Conservation (phyloP, 352 stramenopile genomes). For the Phytopythium cucurbitacearum region DNA sequence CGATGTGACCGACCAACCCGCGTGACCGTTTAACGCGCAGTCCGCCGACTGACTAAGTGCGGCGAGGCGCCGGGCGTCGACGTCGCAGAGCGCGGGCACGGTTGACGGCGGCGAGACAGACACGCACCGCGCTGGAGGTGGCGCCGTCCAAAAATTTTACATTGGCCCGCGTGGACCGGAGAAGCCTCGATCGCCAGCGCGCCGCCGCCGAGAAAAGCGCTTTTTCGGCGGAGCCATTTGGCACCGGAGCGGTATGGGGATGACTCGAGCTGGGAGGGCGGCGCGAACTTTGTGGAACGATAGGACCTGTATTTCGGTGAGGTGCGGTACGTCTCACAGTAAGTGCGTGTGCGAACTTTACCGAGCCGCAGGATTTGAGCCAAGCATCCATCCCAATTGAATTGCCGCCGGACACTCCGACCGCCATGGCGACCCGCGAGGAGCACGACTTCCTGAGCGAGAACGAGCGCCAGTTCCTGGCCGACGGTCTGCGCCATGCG, state of each 20-base stretch:
- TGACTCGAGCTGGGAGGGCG: not conserved
- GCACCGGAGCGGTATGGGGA: not conserved
- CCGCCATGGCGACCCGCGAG: constrained; percentile 43
- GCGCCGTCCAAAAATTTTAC: too few species aligned
- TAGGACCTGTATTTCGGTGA: too few species aligned
- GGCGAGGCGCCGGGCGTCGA: too few species aligned
- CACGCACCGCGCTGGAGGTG: too few species aligned
- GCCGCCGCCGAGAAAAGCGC: not conserved
- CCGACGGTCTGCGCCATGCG: constrained; percentile 48
- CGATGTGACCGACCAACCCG: too few species aligned
- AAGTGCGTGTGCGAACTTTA: constrained; percentile 1
- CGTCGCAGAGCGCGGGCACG: too few species aligned
- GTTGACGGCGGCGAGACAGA: too few species aligned
- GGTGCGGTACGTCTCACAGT: too few species aligned
- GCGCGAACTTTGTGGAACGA: too few species aligned
- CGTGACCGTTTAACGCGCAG: not conserved
- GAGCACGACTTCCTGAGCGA: constrained; percentile 77
- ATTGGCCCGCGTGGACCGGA: too few species aligned
- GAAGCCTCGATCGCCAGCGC: not conserved
- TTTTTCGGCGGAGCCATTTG: not conserved
- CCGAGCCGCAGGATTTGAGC: not conserved
- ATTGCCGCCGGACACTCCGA: not conserved
- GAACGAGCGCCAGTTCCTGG: constrained; percentile 79
- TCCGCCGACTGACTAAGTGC: not conserved
- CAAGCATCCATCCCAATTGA: not conserved